A percentile compares a stretch with the other conserved stretches of the same genome.
phyloP scores from a whole-genome alignment of 1,139 yeast species.

The Scheffersomyces lignicola region DNA sequence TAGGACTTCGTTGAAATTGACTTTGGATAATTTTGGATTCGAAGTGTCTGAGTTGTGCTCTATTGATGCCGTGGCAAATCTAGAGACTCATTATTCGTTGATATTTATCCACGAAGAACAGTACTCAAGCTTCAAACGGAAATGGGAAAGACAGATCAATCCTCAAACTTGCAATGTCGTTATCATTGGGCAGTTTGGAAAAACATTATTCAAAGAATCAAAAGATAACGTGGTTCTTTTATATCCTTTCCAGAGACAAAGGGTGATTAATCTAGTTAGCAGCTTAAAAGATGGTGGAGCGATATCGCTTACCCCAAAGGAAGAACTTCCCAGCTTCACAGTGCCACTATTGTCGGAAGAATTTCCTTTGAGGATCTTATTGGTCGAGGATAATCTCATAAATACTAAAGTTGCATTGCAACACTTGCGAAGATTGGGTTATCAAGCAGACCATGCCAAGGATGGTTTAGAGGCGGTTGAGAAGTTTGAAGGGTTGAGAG shows the following conservation, averaged over 20 bases:
- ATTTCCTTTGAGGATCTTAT: conserved; percentile 45
- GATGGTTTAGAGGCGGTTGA: conserved; percentile 52
- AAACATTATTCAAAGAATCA: conserved; percentile 24
- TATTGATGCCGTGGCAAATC: too few relatives aligned
- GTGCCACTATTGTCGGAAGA: conserved; percentile 20
- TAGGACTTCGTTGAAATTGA: conserved; percentile 30
- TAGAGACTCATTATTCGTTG: conserved; percentile 5
- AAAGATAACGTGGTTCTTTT: conserved; percentile 29
- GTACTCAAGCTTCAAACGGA: conserved; percentile 13
- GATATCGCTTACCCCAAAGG: conserved; percentile 1
- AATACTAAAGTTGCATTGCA: conserved; percentile 53
- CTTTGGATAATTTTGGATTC: conserved; percentile 33
- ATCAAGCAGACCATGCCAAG: conserved; percentile 54
- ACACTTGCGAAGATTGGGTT: conserved; percentile 54
- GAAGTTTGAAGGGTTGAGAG: conserved; percentile 27
- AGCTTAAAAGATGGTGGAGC: conserved; percentile 7
- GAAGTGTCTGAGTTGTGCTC: conserved; percentile 20
- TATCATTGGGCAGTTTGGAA: conserved; percentile 31
- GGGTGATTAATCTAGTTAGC: conserved; percentile 23
- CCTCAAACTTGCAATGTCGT: conserved; percentile 15
- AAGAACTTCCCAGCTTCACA: background rate
- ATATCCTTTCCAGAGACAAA: conserved; percentile 34
- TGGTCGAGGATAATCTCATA: conserved; percentile 56
- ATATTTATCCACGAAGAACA: conserved; percentile 23
- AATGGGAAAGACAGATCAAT: conserved; percentile 10